Evolutionary conservation across 306 rosid genomes (phyloP).

Genomic region (Quercus engelmannii): DNA sequence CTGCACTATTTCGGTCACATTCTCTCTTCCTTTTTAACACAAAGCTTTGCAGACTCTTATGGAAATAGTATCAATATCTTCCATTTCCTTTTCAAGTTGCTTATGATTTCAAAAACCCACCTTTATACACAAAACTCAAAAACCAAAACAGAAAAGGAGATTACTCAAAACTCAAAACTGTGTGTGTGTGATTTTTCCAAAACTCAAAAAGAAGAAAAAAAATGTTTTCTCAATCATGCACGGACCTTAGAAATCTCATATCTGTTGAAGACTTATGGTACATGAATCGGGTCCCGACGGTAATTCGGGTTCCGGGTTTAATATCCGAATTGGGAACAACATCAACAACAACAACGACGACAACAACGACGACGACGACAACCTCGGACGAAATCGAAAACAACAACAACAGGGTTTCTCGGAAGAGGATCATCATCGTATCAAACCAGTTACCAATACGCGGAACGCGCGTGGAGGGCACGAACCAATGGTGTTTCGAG

Average conservation of each 20-base stretch:
- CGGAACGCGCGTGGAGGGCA: constrained; percentile 15
- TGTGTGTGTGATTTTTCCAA: not conserved
- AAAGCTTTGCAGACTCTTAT: constrained; percentile 7
- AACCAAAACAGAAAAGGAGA: not conserved
- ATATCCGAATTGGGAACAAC: constrained; percentile 11
- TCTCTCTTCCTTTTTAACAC: not conserved
- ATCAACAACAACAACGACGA: not conserved
- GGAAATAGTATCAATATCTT: constrained; percentile 35
- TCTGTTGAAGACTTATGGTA: constrained; percentile 40
- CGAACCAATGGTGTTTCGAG: constrained; percentile 44
- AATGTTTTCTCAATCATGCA: constrained; percentile 62
- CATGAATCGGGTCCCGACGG: constrained; percentile 21
- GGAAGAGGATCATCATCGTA: constrained; percentile 45
- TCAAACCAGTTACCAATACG: constrained; percentile 63
- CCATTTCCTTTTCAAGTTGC: not conserved
- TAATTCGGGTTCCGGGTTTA: constrained; percentile 18
- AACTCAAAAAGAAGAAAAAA: not conserved
- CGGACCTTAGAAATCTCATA: constrained; percentile 47
- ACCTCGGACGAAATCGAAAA: no score
- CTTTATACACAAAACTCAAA: constrained; percentile 25
- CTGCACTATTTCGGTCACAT: constrained; percentile 16
- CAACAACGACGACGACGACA: not conserved
- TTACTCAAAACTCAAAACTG: no score
- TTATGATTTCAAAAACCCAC: constrained; percentile 23
- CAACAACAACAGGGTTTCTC: not conserved